Conservation (phyloP, 2,329 filamentous ascomycete genomes). For the Alternaria burnsii region DNA sequence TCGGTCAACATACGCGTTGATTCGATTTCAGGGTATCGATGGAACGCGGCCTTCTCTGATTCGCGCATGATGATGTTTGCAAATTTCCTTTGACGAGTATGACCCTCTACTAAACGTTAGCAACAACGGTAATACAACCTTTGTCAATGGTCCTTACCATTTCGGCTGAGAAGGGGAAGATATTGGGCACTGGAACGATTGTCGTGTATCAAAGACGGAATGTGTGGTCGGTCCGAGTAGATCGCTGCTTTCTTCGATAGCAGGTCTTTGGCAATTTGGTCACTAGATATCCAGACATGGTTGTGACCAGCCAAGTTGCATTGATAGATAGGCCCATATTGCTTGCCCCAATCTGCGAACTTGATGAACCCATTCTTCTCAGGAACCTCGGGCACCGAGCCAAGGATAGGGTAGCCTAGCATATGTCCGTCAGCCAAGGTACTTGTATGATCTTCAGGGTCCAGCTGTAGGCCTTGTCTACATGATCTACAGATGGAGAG, state of each 20-base stretch:
- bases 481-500: constrained; percentile 8
- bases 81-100: constrained; percentile 56
- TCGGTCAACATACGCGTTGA: constrained; percentile 56
- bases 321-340: constrained; percentile 58
- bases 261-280: constrained; percentile 54
- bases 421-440: constrained; percentile 17
- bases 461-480: not conserved
- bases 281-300: constrained; percentile 57
- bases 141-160: constrained; percentile 42
- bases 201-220: constrained; percentile 55
- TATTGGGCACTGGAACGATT: constrained; percentile 58
- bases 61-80: constrained; percentile 57
- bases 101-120: constrained; percentile 46
- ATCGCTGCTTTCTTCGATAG: constrained; percentile 56
- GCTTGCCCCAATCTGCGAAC: constrained; percentile 57
- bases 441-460: constrained; percentile 1
- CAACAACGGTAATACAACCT: not conserved
- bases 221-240: constrained; percentile 58
- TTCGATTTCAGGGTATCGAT: constrained; percentile 57
- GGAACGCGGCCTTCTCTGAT: constrained; percentile 52
- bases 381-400: constrained; percentile 54
- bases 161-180: constrained; percentile 55
- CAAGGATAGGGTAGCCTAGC: constrained; percentile 55
- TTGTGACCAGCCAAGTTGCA: constrained; percentile 55
- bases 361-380: constrained; percentile 56